These are phyloP conservation scores for Senna siamea DNA, from an alignment of 306 rosid genomes.

Conservation along the genomic window DNA sequence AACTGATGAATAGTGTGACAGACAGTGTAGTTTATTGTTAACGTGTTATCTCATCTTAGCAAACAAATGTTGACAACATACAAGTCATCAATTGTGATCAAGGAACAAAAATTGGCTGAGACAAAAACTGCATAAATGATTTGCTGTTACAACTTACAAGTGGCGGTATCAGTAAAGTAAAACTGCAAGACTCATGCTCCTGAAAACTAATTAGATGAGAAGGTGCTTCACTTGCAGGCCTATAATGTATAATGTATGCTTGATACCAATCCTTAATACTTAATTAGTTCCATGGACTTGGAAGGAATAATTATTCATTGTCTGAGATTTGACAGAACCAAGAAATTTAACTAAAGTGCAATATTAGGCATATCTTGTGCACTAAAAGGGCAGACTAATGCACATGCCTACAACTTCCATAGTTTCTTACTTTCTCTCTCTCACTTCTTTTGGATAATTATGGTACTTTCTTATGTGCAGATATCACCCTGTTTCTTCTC, in stretches of 20 bases:
- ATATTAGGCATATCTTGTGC: neutral
- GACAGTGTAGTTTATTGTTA: neutral
- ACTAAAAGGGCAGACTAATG: neutral
- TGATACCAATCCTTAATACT: neutral
- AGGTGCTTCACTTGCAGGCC: constrained; percentile 8
- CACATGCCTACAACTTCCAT: neutral
- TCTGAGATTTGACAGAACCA: neutral
- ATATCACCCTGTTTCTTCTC: constrained; percentile 50
- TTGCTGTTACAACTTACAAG: constrained; percentile 11
- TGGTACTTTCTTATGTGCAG: constrained; percentile 36
- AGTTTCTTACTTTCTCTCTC: neutral
- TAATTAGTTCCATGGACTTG: constrained; percentile 2
- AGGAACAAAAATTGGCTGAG: neutral
- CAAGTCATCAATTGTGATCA: neutral
- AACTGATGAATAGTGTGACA: constrained; percentile 19
- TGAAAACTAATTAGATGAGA: constrained; percentile 4
- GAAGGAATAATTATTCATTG: neutral
- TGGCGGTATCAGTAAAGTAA: neutral
- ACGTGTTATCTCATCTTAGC: neutral
- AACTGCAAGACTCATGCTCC: neutral
- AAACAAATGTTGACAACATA: neutral
- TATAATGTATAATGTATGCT: neutral
- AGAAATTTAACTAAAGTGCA: neutral
- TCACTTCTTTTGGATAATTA: neutral
- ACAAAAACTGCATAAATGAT: constrained; percentile 1